Percentiles rank a stretch among this genome's conserved stretches.
Evolutionary conservation across 306 rosid species (phyloP).

Genomic region (Dalbergia oliveri): DNA sequence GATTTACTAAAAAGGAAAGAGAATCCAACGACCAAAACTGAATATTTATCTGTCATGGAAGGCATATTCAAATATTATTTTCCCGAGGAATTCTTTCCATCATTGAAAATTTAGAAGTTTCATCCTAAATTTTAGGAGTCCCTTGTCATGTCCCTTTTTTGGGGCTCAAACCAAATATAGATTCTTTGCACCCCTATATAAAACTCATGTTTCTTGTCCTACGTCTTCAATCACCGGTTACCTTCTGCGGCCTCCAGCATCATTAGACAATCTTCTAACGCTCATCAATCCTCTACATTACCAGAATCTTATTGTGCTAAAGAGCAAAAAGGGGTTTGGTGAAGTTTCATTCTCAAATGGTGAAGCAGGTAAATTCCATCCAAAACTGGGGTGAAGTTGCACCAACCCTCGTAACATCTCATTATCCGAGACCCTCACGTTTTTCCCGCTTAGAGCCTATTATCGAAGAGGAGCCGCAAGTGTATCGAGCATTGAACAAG

Average conservation of each 20-base stretch:
- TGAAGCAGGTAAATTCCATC: slow-evolving; percentile 10
- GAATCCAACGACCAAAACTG: background rate
- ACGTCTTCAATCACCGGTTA: slow-evolving; percentile 18
- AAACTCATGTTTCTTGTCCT: background rate
- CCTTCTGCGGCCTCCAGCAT: slow-evolving; percentile 7
- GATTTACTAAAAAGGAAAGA: background rate
- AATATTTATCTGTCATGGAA: slow-evolving; percentile 3
- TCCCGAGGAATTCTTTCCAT: background rate
- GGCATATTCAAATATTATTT: slow-evolving; percentile 15
- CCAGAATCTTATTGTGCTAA: background rate
- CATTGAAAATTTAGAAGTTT: background rate
- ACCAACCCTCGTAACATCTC: slow-evolving; percentile 39
- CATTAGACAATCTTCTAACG: background rate
- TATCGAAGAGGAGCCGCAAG: slow-evolving; percentile 49
- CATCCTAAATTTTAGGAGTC: background rate
- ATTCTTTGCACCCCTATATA: background rate
- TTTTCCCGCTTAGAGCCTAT: slow-evolving; percentile 41
- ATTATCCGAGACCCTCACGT: slow-evolving; percentile 18
- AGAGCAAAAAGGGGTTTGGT: background rate
- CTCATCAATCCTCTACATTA: background rate
- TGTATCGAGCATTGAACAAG: background rate
- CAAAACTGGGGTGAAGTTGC: slow-evolving; percentile 51
- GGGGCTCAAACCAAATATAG: slow-evolving; percentile 9
- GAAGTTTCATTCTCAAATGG: slow-evolving; percentile 35
- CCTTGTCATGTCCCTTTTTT: background rate